Evolutionary conservation across 1,139 yeast genomes (phyloP), one percentile per base, ranked within the genome.

Genomic region (Yamadazyma epiphylla): DNA sequence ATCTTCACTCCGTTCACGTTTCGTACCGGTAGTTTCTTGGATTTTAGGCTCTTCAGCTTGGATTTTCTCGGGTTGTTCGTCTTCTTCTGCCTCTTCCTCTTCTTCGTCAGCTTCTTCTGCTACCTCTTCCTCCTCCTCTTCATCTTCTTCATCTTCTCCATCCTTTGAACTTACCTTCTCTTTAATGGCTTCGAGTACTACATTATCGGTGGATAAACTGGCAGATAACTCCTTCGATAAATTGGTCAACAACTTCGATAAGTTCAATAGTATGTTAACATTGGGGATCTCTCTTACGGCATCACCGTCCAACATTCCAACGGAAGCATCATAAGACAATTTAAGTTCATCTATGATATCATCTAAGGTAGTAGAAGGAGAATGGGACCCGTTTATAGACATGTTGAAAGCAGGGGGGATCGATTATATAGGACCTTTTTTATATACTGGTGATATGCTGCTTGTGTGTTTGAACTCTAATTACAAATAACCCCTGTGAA

Each of bases 301-400:
- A 16, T 75, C 79, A 0, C 89, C 88, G 39, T 70, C 80, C 20
- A 81, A 55, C 30, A 74, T 51, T 1, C 88, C 87, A 11, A 70
- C 61, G 22, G 76, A 73, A 5, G 73, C 60, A 45, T 80, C 85
- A 46, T 76, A 80, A 2, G 72, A 60, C 36, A 80, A 55, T 31
- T 68, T 64, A 25, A 80, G 55, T 42, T 74, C 76, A 30, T 60
- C 59, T 30, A 80, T 59, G 14, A 81, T 70, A 37, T 72, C 73
- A 29, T 70, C 70, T 31, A 80, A 53, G 2, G 78, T 53, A 3
- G 64, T 56, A 4, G 73, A 58, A 10, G 71, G 70, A 8, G 62
- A 51, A 36, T 55, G 58, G 26, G 43, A 24, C 5, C 24, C 33
- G 22, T 49, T 50, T 8, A 36, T 25, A 19, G 42, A 28, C 55